phyloP scores from a whole-genome alignment of 306 rosid genomes.

The Prunus mume region DNA sequence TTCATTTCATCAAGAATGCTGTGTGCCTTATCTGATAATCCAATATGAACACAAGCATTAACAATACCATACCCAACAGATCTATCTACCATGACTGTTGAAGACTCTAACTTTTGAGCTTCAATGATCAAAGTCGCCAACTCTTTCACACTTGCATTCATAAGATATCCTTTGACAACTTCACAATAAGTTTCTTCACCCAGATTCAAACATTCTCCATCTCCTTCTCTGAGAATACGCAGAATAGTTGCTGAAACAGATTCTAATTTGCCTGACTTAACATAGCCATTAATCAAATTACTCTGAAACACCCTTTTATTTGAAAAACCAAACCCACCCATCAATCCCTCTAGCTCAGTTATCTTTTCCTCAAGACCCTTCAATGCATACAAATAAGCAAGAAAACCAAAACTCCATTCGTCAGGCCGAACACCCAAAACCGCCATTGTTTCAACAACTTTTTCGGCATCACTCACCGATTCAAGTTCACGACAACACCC shows the following conservation, averaged over 20 bases:
- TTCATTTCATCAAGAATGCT: conserved; percentile 77
- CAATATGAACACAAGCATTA: conserved; percentile 71
- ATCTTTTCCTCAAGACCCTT: conserved; percentile 69
- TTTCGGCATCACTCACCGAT: conserved; percentile 66
- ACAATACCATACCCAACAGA: conserved; percentile 72
- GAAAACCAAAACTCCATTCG: conserved; percentile 69
- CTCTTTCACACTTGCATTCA: conserved; percentile 51
- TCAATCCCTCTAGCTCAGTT: conserved; percentile 54
- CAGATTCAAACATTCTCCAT: conserved; percentile 40
- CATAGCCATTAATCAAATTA: conserved; percentile 66
- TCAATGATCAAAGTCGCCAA: conserved; percentile 64
- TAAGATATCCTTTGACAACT: conserved; percentile 63
- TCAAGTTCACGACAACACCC: conserved; percentile 75
- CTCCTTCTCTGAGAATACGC: conserved; percentile 49
- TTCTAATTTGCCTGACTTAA: conserved; percentile 61
- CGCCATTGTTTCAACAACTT: conserved; percentile 64
- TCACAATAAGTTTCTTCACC: conserved; percentile 60
- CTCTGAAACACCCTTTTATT: conserved; percentile 38
- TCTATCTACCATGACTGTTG: conserved; percentile 38
- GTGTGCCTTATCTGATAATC: conserved; percentile 77
- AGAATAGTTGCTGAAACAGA: conserved; percentile 60
- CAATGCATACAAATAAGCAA: conserved; percentile 80
- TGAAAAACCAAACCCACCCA: conserved; percentile 53
- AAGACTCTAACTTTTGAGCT: conserved; percentile 71
- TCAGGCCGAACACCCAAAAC: conserved; percentile 61